Conservation (phyloP, 2,329 filamentous ascomycete species). For the Cladosporium sp. region DNA sequence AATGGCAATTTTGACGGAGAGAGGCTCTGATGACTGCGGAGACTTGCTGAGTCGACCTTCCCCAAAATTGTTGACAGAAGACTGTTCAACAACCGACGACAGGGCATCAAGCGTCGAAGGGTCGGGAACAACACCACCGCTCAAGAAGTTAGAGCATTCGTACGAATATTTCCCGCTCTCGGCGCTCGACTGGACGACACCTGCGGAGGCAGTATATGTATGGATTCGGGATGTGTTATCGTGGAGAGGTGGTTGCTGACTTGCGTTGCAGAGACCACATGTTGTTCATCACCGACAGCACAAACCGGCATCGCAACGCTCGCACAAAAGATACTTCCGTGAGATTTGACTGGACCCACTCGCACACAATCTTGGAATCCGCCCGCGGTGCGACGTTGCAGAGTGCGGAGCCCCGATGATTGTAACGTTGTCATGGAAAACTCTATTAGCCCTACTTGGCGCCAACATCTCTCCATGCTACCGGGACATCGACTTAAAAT, state of each 20-base stretch:
- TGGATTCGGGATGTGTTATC: not conserved
- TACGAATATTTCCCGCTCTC: not conserved
- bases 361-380: too few species aligned
- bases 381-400: not conserved
- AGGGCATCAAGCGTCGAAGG: not conserved
- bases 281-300: not conserved
- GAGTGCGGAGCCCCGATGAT: not conserved
- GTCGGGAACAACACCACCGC: not conserved
- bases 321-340: not conserved
- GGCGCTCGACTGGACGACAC: not conserved
- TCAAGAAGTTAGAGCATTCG: not conserved
- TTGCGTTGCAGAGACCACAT: not conserved
- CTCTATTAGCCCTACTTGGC: not conserved
- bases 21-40: not conserved
- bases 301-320: not conserved
- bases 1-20: not conserved
- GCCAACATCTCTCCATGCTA: too few species aligned
- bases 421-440: not conserved
- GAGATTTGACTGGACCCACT: not conserved
- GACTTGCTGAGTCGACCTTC: not conserved
- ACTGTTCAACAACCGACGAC: not conserved
- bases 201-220: not conserved
- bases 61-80: not conserved
- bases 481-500: too few species aligned
- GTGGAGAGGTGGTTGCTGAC: not conserved